Percentiles rank a stretch among this genome's conserved stretches.
These are phyloP conservation scores for Yarrowia sp. DNA, from an alignment of 805 yeast genomes.

Conservation along the genomic window DNA sequence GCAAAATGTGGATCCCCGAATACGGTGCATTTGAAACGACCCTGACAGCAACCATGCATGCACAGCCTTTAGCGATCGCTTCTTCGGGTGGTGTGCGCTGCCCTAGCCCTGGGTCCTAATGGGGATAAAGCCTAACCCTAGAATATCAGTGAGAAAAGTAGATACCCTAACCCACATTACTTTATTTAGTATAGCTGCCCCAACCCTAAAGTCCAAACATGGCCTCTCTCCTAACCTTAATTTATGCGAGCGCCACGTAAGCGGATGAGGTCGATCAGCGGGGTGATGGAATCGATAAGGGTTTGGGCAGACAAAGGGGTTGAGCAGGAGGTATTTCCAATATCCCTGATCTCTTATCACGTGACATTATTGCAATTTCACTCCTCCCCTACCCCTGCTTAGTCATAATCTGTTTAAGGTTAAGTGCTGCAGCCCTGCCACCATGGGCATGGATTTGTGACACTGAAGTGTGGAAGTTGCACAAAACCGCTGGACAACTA, in stretches of 20 bases:
- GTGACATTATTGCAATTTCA: too few species aligned
- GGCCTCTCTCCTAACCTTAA: neutral
- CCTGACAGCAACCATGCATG: slow-evolving; percentile 32
- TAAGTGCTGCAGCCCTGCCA: slow-evolving; percentile 1
- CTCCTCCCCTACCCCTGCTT: too few species aligned
- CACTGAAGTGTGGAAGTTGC: neutral
- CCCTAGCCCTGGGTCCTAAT: neutral
- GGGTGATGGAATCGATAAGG: slow-evolving; percentile 18
- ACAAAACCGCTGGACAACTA: neutral
- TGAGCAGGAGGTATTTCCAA: neutral
- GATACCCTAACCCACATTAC: too few species aligned
- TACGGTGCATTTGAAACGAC: slow-evolving; percentile 17
- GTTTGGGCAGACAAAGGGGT: neutral
- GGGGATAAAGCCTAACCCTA: neutral
- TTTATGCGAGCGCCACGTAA: slow-evolving; percentile 10
- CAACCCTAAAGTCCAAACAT: neutral
- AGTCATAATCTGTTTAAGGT: slow-evolving; percentile 21
- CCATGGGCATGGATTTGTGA: slow-evolving; percentile 10
- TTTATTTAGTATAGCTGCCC: neutral
- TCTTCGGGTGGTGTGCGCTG: too few species aligned
- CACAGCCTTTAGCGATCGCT: slow-evolving; percentile 7
- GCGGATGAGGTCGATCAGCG: slow-evolving; percentile 20
- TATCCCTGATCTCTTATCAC: too few species aligned
- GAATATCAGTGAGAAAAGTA: too few species aligned
- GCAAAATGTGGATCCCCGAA: neutral